These are phyloP conservation scores for Hansenula anomala DNA, from an alignment of 1,139 yeast species.

Conservation along the genomic window DNA sequence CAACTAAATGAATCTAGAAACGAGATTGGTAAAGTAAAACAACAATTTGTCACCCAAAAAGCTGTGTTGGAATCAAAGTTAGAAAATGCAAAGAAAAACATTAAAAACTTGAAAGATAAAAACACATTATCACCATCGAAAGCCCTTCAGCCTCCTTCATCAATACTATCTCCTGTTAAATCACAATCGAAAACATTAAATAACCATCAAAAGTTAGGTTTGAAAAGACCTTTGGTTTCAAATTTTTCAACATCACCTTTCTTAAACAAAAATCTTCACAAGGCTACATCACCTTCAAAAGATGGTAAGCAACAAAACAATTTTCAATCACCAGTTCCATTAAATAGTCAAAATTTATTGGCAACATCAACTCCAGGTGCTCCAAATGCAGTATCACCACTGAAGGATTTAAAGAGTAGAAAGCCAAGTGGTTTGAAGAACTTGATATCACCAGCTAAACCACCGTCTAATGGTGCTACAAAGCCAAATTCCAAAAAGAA, in stretches of 20 bases:
- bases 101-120: constrained; percentile 20
- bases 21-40: constrained; percentile 14
- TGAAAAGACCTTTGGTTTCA: constrained; percentile 14
- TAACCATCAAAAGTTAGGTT: background rate
- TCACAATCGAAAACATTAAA: background rate
- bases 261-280: constrained; percentile 11
- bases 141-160: constrained; percentile 6
- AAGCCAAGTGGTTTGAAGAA: constrained; percentile 20
- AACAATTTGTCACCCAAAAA: constrained; percentile 26
- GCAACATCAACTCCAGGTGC: constrained; percentile 23
- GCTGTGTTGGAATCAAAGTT: constrained; percentile 31
- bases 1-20: constrained; percentile 16
- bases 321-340: constrained; percentile 8
- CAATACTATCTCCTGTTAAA: constrained; percentile 4
- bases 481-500: constrained; percentile 5
- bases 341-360: constrained; percentile 7
- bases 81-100: constrained; percentile 26
- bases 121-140: constrained; percentile 7
- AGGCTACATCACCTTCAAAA: constrained; percentile 9
- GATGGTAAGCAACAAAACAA: background rate
- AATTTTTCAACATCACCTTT: constrained; percentile 24
- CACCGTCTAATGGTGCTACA: background rate
- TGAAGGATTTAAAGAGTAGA: constrained; percentile 8
- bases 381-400: constrained; percentile 10
- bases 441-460: constrained; percentile 15